Conservation (phyloP, 1,284 basidiomycete species). For the Cryptococcus sp. region DNA sequence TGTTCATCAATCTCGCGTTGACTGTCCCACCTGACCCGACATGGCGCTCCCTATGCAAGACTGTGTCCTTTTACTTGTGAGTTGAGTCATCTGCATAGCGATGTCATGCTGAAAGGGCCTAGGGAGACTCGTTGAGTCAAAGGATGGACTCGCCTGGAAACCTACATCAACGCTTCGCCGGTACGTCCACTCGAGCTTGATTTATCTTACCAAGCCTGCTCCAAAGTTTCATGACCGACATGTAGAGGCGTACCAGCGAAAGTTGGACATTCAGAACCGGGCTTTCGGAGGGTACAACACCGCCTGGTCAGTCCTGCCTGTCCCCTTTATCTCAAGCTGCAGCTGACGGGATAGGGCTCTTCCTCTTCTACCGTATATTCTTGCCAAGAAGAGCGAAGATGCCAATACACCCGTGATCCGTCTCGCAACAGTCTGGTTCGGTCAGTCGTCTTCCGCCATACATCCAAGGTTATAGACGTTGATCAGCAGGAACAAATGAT, state of each 20-base stretch:
- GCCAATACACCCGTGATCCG: slow-evolving; percentile 14
- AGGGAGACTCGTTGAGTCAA: slow-evolving; percentile 20
- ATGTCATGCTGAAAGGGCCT: not conserved
- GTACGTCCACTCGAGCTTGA: slow-evolving; percentile 12
- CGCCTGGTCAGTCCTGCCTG: slow-evolving; percentile 12
- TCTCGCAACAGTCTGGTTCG: slow-evolving; percentile 38
- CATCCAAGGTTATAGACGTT: not conserved
- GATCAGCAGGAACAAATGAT: slow-evolving; percentile 26
- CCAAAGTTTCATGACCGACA: too few species aligned
- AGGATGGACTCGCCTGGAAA: slow-evolving; percentile 13
- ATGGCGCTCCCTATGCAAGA: slow-evolving; percentile 29
- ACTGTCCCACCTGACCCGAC: not conserved
- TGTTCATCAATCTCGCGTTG: too few species aligned
- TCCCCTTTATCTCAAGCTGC: not conserved
- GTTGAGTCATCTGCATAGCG: not conserved
- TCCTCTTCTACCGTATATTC: slow-evolving; percentile 24
- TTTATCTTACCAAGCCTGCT: too few species aligned
- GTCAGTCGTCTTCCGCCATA: slow-evolving; percentile 12
- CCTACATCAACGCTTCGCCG: slow-evolving; percentile 20
- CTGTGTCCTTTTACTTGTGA: slow-evolving; percentile 23
- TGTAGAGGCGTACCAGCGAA: slow-evolving; percentile 29
- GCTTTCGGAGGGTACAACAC: slow-evolving; percentile 37
- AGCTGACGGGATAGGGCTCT: slow-evolving; percentile 6
- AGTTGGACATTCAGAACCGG: slow-evolving; percentile 34
- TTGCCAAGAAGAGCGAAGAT: slow-evolving; percentile 27